phyloP scores from a whole-genome alignment of 495 filamentous ascomycete genomes.

The Lepidopterella palustris region DNA sequence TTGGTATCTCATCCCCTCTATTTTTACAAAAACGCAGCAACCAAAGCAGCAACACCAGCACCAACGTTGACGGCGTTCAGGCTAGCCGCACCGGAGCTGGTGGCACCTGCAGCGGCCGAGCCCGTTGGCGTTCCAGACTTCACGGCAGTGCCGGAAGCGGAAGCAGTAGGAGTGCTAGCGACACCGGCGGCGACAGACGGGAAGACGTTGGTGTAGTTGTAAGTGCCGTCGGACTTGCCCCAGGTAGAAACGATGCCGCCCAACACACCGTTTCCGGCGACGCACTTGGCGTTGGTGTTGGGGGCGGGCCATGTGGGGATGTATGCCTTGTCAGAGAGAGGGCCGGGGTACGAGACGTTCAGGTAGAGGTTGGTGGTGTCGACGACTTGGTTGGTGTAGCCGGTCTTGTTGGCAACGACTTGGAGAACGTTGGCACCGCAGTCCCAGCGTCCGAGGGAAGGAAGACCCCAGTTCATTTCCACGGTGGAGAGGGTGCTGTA shows the following conservation, averaged over 20 bases:
- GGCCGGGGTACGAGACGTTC: constrained; percentile 46
- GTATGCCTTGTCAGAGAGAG: constrained; percentile 38
- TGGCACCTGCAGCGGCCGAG: background rate
- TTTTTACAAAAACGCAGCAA: background rate
- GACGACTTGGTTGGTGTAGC: constrained; percentile 49
- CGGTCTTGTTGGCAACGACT: constrained; percentile 52
- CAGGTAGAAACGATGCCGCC: background rate
- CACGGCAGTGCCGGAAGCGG: background rate
- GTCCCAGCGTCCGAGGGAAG: constrained; percentile 63
- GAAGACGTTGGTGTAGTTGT: background rate
- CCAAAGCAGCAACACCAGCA: background rate
- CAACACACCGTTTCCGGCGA: constrained; percentile 44
- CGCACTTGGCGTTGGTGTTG: constrained; percentile 38
- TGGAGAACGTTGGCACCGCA: constrained; percentile 64
- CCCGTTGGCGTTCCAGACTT: background rate
- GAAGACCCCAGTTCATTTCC: constrained; percentile 61
- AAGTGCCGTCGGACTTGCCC: background rate
- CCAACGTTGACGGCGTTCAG: background rate
- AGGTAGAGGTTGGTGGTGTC: constrained; percentile 40
- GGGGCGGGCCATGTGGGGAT: constrained; percentile 41
- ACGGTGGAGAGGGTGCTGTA: constrained; percentile 62
- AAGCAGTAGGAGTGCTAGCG: background rate
- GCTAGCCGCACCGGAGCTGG: background rate
- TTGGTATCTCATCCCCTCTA: too few relatives aligned
- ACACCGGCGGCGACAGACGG: background rate